These are phyloP conservation scores for Perkinsus marinus DNA, from an alignment of 169 alveolate genomes.

Conservation along the genomic window DNA sequence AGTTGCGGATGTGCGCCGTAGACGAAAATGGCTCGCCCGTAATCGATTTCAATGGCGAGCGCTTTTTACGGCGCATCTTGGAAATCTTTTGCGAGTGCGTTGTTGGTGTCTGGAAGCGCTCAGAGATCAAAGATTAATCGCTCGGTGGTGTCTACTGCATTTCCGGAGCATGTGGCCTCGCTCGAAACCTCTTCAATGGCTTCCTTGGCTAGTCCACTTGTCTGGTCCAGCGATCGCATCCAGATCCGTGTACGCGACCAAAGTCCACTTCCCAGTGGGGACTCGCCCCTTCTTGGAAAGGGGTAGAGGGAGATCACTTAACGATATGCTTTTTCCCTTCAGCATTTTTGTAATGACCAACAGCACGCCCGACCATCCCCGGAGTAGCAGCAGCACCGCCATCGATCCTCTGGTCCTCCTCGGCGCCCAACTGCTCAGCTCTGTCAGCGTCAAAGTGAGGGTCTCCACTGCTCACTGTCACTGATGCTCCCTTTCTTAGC, in stretches of 20 bases:
- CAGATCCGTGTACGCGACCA: no score
- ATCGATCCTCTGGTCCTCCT: not conserved
- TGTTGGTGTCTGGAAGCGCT: not conserved
- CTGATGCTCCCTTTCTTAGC: not conserved
- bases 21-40: not conserved
- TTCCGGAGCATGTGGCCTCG: no score
- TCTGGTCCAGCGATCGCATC: no score
- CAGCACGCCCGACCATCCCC: not conserved
- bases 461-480: not conserved
- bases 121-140: not conserved
- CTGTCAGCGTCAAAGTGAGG: not conserved
- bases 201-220: no score
- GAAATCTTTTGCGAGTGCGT: not conserved
- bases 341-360: not conserved
- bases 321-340: no score
- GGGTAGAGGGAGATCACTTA: no score
- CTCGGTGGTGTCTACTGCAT: not conserved
- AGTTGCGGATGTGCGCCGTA: not conserved
- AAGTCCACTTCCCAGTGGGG: no score
- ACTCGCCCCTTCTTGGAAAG: no score
- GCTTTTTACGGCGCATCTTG: not conserved
- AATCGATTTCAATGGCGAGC: not conserved
- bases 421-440: not conserved
- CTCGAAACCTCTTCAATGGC: no score
- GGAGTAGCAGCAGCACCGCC: not conserved